phyloP scores from a whole-genome alignment of 1,284 basidiomycete species.

The Ustilago tritici region DNA sequence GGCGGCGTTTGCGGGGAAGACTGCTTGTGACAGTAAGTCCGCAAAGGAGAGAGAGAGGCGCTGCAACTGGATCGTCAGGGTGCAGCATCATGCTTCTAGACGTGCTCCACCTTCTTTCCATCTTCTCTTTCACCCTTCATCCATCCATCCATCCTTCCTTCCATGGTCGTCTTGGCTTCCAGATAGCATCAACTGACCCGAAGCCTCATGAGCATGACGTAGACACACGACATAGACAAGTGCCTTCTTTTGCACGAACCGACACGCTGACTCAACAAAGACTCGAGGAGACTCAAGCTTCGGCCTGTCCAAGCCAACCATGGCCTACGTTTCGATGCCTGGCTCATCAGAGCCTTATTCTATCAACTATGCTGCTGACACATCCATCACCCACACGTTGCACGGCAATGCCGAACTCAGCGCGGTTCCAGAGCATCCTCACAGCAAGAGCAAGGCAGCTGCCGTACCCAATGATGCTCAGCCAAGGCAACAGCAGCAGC shows the following conservation, averaged over 20 bases:
- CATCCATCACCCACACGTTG: neutral
- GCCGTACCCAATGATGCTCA: neutral
- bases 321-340: conserved; percentile 8
- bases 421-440: conserved; percentile 30
- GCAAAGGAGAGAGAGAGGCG: neutral
- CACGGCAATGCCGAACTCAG: conserved; percentile 12
- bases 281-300: neutral
- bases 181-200: neutral
- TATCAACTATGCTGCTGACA: conserved; percentile 6
- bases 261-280: neutral
- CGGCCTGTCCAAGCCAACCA: neutral
- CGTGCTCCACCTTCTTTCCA: too few species aligned
- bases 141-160: neutral
- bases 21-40: neutral
- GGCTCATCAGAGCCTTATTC: conserved; percentile 34
- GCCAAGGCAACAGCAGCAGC: conserved; percentile 7
- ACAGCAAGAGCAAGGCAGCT: conserved; percentile 8
- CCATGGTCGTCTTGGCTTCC: neutral
- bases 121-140: neutral
- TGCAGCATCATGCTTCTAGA: conserved; percentile 5
- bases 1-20: neutral
- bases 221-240: conserved; percentile 3
- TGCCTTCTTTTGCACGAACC: neutral
- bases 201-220: conserved; percentile 1
- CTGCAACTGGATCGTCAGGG: conserved; percentile 6